phyloP scores from a whole-genome alignment of 2,329 filamentous ascomycete genomes.

The Trichoderma afroharzianum region DNA sequence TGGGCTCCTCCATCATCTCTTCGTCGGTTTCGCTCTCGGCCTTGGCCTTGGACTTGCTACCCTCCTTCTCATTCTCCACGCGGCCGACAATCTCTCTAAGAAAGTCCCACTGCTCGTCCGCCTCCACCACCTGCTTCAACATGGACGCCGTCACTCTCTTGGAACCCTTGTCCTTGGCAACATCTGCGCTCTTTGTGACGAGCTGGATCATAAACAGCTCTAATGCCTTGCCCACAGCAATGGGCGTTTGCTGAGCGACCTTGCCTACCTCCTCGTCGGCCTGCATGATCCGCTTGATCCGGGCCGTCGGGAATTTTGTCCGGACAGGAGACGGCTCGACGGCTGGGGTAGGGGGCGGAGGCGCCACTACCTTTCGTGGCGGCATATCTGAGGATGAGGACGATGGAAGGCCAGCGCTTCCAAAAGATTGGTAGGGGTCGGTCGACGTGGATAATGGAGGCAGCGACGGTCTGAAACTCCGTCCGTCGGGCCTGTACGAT shows the following conservation, averaged over 20 bases:
- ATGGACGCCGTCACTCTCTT: constrained; percentile 89
- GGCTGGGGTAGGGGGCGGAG: constrained; percentile 35
- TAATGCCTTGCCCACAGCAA: constrained; percentile 90
- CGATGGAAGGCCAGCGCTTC: neutral
- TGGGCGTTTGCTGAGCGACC: constrained; percentile 94
- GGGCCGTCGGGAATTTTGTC: constrained; percentile 94
- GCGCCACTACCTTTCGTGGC: constrained; percentile 29
- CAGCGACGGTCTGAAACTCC: constrained; percentile 12
- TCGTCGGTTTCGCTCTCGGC: constrained; percentile 52
- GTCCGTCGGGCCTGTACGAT: constrained; percentile 20
- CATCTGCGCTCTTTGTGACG: constrained; percentile 80
- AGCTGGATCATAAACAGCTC: constrained; percentile 98
- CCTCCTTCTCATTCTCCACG: constrained; percentile 60
- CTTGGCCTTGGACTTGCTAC: constrained; percentile 41
- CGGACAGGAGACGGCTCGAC: constrained; percentile 70
- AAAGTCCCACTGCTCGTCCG: constrained; percentile 92
- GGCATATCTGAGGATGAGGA: constrained; percentile 32
- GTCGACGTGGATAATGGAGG: neutral
- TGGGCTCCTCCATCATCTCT: constrained; percentile 42
- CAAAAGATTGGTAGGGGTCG: neutral
- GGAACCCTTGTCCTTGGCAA: constrained; percentile 76
- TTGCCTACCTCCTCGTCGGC: constrained; percentile 98
- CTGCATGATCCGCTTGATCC: constrained; percentile 99
- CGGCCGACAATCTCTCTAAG: constrained; percentile 85
- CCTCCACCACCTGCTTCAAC: constrained; percentile 84